Conservation (phyloP, 2,329 filamentous ascomycete genomes). For the Colletotrichum australisinense region DNA sequence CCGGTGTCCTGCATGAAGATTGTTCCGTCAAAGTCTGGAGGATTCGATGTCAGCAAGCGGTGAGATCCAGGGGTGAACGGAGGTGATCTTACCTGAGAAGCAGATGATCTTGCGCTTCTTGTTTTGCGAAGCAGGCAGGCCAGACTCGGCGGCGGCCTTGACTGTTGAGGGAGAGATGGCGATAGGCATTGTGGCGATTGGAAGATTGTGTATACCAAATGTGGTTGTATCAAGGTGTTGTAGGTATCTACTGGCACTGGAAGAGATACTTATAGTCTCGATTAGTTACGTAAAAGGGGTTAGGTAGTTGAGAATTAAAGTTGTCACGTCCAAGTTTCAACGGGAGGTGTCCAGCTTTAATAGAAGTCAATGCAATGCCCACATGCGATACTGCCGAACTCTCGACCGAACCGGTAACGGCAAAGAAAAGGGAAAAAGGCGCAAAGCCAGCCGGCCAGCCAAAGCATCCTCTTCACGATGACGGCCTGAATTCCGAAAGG, state of each 20-base stretch:
- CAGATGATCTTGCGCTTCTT: conserved; percentile 68
- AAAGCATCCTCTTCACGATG: conserved; percentile 18
- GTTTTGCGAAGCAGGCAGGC: conserved; percentile 40
- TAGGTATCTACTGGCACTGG: background rate
- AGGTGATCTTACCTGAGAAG: conserved; percentile 61
- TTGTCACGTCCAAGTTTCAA: conserved; percentile 30
- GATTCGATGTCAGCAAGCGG: conserved; percentile 32
- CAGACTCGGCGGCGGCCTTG: conserved; percentile 42
- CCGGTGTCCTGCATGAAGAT: conserved; percentile 80
- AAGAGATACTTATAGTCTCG: background rate
- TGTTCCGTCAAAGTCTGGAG: conserved; percentile 75
- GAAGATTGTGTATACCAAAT: background rate
- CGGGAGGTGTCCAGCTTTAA: conserved; percentile 25
- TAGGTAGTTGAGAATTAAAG: background rate
- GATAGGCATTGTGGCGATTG: conserved; percentile 49
- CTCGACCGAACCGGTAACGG: conserved; percentile 25
- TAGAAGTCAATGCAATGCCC: conserved; percentile 34
- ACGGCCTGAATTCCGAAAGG: conserved; percentile 4
- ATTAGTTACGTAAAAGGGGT: background rate
- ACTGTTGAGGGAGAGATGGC: conserved; percentile 48
- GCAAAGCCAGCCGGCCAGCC: conserved; percentile 8
- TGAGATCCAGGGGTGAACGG: background rate
- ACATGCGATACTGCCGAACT: conserved; percentile 20
- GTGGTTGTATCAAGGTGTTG: conserved; percentile 12
- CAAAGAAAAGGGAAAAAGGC: background rate